Base-by-base conservation (phyloP, 345 rosid genomes). In the Microthlaspi erraticum region DNA sequence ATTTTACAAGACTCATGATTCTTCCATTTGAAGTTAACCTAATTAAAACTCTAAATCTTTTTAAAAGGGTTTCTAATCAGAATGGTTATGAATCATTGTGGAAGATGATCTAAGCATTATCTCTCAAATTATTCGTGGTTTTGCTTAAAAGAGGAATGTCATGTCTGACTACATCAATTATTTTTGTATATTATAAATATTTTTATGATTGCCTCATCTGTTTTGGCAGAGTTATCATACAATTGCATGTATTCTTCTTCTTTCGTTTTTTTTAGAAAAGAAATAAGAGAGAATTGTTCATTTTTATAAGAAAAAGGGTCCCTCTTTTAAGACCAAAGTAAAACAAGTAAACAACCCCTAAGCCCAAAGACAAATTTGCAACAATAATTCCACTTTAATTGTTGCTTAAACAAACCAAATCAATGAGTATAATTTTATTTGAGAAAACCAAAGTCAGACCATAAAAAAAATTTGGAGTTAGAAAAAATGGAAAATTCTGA, bases 41-140 rank as follows among this genome's bases (percentile, higher is more conserved):
- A 49, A 32, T 14, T 26, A n/a, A 26, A 26, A 52, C 9, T n/a
- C 29, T 52, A 29, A 5, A 6, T 36, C 10, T 36, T 36, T 36
- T 53, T 33, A n/a, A 64, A 54, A 29, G 58, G 8, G 34, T 43
- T 14, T 65, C 53, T 73, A 73, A 74, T 74, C 61, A 66, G 54
- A 60, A 17, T 56, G 60, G 66, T 57, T 49, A 73, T 57, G 60
- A 66, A 32, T 74, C 29, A 74, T 74, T 50, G 57, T 74, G 78
- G 78, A 60, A 43, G 68, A 74, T 67, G 73, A 74, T 74, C 54
- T 54, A 67, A 60, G 78, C 78, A 67, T 67, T 60, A 67, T 66
- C 68, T 34, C 39, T 48, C 59, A 42, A 10, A 11, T 2, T 14
- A 50, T 66, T 66, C 16, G 78, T 20, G n/a, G 73, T 43, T 67